Evolutionary conservation across 768 basidiomycete species (phyloP).

Genomic region (Coprinopsis strossmayeri): DNA sequence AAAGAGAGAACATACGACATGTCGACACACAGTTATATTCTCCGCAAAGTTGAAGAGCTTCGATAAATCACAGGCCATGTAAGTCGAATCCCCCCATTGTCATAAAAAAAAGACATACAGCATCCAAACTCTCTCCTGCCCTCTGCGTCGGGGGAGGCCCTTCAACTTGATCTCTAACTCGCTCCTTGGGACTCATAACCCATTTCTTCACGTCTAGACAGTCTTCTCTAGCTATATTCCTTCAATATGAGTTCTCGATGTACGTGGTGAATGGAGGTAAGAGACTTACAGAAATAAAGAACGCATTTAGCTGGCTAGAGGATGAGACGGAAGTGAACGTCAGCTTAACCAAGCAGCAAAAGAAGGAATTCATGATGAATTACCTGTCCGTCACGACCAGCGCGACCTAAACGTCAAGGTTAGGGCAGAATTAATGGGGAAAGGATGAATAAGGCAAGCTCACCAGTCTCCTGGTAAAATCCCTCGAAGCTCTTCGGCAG

Average conservation of each 20-base stretch:
- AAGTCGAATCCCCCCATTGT: too few species aligned
- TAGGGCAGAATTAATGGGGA: constrained; percentile 5
- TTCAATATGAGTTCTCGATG: neutral
- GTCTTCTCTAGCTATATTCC: constrained; percentile 65
- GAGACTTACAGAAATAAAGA: constrained; percentile 70
- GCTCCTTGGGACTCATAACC: constrained; percentile 40
- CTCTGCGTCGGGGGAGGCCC: constrained; percentile 64
- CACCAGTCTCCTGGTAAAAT: constrained; percentile 85
- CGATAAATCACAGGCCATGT: neutral
- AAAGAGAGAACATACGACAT: constrained; percentile 46
- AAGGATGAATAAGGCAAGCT: constrained; percentile 8
- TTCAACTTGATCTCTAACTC: constrained; percentile 37
- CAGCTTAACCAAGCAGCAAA: too few species aligned
- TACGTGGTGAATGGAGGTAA: neutral
- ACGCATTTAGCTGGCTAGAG: constrained; percentile 72
- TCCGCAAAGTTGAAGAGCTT: constrained; percentile 50
- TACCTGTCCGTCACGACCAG: constrained; percentile 72
- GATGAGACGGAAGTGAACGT: neutral
- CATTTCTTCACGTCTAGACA: constrained; percentile 47
- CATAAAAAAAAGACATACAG: constrained; percentile 31
- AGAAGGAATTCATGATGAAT: constrained; percentile 17
- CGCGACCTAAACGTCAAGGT: constrained; percentile 44
- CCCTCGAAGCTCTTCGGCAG: constrained; percentile 32
- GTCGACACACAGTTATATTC: constrained; percentile 52
- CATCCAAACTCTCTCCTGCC: constrained; percentile 53